phyloP scores from a whole-genome alignment of 192 early-diverging fungal genomes.

The Podila epicladia region DNA sequence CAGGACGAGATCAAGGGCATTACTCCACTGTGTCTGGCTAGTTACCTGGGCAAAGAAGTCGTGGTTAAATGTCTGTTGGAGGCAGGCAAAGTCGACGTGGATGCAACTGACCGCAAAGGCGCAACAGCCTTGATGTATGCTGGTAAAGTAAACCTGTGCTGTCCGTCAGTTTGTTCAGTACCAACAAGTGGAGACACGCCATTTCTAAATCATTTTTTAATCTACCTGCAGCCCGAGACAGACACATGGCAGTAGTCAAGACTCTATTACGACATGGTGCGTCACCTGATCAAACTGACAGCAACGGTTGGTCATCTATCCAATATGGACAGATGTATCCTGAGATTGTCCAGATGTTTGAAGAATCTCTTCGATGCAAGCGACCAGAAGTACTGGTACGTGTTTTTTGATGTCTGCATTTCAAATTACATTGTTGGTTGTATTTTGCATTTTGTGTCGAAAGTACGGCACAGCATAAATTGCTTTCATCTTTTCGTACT shows the following conservation, averaged over 20 bases:
- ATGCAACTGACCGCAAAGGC: conserved; percentile 68
- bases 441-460: no score
- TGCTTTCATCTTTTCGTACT: no score
- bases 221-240: conserved; percentile 59
- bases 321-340: conserved; percentile 68
- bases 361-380: conserved; percentile 57
- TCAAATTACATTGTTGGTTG: no score
- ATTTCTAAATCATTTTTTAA: background rate
- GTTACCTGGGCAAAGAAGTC: conserved; percentile 71
- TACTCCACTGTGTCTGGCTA: conserved; percentile 72
- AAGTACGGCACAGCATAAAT: no score
- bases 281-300: conserved; percentile 64
- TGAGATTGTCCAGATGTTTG: conserved; percentile 66
- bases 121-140: conserved; percentile 79
- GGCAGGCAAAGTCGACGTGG: conserved; percentile 68
- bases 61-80: conserved; percentile 66
- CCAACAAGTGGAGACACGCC: background rate
- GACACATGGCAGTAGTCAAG: conserved; percentile 64
- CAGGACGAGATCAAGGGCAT: conserved; percentile 72
- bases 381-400: conserved; percentile 57
- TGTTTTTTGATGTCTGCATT: background rate
- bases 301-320: conserved; percentile 72
- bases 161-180: no score
- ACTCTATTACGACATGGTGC: conserved; percentile 62
- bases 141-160: conserved; percentile 39